Evolutionary conservation across 2,329 filamentous ascomycete species (phyloP).

Genomic region (Onygenales sp.): DNA sequence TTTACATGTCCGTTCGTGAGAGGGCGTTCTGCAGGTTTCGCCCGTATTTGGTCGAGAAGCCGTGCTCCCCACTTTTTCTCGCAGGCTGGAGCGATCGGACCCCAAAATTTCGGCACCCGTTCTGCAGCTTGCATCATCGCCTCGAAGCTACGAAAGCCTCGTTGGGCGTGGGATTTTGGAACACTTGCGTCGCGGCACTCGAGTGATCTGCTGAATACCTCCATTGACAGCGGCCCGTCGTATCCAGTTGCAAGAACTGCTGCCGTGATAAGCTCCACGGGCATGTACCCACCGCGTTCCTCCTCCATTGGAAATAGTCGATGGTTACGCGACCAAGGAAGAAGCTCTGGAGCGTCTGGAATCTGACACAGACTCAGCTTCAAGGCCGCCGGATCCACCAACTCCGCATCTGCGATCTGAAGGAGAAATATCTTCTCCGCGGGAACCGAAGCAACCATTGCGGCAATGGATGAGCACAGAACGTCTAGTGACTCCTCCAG

Average conservation of each 20-base stretch:
- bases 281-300: constrained; percentile 1
- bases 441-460: constrained; percentile 1
- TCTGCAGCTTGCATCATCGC: constrained; percentile 1
- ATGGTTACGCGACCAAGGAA: background rate
- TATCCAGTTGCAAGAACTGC: constrained; percentile 1
- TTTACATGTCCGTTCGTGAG: constrained; percentile 1
- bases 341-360: background rate
- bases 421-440: constrained; percentile 3
- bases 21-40: background rate
- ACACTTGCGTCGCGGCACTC: background rate
- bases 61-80: constrained; percentile 1
- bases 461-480: constrained; percentile 1
- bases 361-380: background rate
- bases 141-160: constrained; percentile 1
- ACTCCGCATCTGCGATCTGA: constrained; percentile 1
- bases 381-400: background rate
- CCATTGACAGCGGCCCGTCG: constrained; percentile 1
- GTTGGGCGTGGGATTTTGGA: background rate
- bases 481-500: background rate
- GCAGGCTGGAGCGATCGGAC: background rate
- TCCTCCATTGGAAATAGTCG: constrained; percentile 1
- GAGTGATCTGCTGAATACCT: constrained; percentile 2
- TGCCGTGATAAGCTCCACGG: background rate
- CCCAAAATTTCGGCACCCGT: constrained; percentile 1
- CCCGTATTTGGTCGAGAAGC: background rate